Conservation (phyloP, 345 rosid genomes). For the Rhodomyrtus tomentosa region DNA sequence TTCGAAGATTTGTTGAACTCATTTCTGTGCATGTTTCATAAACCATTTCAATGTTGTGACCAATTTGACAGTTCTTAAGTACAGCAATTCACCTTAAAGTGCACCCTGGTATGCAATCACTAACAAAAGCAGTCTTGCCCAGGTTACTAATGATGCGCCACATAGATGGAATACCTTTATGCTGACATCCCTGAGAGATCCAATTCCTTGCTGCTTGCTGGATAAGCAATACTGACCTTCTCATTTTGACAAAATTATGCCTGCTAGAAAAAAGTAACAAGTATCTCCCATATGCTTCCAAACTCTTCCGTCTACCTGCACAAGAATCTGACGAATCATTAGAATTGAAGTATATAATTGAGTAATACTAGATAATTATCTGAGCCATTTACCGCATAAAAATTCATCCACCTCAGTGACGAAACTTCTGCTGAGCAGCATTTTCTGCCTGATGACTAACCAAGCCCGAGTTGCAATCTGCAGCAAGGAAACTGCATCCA, state of each 20-base stretch:
- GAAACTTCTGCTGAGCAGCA: conserved; percentile 3
- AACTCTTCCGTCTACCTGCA: conserved; percentile 23
- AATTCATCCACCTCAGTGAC: conserved; percentile 7
- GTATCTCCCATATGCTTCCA: conserved; percentile 18
- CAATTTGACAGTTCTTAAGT: conserved; percentile 3
- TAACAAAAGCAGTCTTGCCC: not conserved
- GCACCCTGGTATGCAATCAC: not conserved
- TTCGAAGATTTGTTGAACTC: conserved; percentile 2
- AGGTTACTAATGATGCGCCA: not conserved
- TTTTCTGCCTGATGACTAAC: conserved; percentile 38
- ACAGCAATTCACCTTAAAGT: not conserved
- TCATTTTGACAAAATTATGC: conserved; percentile 31
- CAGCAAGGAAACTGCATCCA: conserved; percentile 29
- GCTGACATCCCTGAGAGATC: conserved; percentile 14
- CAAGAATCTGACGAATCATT: conserved; percentile 1
- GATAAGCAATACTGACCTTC: conserved; percentile 32
- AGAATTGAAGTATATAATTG: not conserved
- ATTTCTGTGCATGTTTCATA: not conserved
- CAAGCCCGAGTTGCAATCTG: conserved; percentile 45
- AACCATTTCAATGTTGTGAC: not conserved
- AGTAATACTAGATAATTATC: not conserved
- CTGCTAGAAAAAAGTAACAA: conserved; percentile 35
- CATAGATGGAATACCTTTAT: not conserved
- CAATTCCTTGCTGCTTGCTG: conserved; percentile 53
- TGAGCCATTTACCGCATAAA: conserved; percentile 17